Conservation (phyloP, 192 early-diverging fungal species). For the Mortierella alpina region DNA sequence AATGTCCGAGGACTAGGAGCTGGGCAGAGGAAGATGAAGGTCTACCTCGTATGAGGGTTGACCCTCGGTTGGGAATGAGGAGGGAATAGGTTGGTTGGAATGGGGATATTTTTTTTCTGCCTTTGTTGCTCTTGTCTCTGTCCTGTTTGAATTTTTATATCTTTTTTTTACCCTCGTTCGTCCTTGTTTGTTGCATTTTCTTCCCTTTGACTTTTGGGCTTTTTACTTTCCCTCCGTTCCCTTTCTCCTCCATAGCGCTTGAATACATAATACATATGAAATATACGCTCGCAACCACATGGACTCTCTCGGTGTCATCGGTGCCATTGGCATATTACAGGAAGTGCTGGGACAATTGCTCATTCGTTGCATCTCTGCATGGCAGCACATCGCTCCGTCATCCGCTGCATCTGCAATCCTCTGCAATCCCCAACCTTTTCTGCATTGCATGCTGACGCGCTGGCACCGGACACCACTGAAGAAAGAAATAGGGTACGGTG, state of each 20-base stretch:
- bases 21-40: conserved; percentile 32
- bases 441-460: too few relatives aligned
- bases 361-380: too few relatives aligned
- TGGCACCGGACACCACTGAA: too few relatives aligned
- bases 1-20: conserved; percentile 37
- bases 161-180: conserved; percentile 14
- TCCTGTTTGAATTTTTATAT: background rate
- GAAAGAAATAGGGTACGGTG: too few relatives aligned
- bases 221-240: background rate
- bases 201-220: background rate
- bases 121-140: background rate
- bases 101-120: conserved; percentile 1
- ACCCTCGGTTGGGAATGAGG: background rate
- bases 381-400: too few relatives aligned
- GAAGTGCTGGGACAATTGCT: too few relatives aligned
- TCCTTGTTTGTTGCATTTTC: background rate
- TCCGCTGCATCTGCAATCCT: too few relatives aligned
- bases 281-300: background rate
- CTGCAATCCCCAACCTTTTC: too few relatives aligned
- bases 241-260: background rate
- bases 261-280: too few relatives aligned
- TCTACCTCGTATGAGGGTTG: conserved; percentile 29
- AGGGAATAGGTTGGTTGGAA: background rate
- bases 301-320: background rate
- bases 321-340: too few relatives aligned